These are phyloP conservation scores for Ophiocordyceps robertsii DNA, from an alignment of 2,329 filamentous ascomycete genomes.

Conservation along the genomic window DNA sequence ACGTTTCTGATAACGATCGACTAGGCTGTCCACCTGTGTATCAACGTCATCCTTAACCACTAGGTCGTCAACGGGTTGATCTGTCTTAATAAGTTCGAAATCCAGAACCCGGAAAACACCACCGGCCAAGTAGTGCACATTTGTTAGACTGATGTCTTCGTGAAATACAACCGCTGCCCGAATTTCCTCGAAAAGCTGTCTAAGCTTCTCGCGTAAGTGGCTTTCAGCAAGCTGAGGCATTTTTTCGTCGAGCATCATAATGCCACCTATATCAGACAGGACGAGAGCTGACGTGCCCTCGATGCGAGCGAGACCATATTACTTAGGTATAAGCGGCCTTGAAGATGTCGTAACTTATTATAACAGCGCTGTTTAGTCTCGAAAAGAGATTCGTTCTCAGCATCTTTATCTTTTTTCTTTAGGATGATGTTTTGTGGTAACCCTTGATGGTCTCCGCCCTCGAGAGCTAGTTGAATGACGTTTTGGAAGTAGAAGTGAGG, in stretches of 20 bases:
- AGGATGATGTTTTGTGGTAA: background rate
- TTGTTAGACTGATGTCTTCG: background rate
- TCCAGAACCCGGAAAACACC: background rate
- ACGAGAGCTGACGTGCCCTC: constrained; percentile 1
- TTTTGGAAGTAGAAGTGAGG: background rate
- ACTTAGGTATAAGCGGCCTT: background rate
- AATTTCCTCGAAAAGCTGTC: background rate
- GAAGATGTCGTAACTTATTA: background rate
- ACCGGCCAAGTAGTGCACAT: background rate
- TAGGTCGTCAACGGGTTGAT: background rate
- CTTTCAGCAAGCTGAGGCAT: background rate
- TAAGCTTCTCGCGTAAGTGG: background rate
- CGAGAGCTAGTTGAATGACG: background rate
- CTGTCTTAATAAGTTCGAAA: background rate
- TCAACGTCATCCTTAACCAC: background rate
- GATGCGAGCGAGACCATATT: background rate
- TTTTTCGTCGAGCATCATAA: background rate
- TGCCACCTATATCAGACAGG: background rate
- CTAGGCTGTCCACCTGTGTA: background rate
- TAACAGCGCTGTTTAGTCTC: background rate
- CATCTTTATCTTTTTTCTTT: background rate
- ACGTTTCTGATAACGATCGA: background rate
- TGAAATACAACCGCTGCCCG: background rate
- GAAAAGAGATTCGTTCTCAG: background rate
- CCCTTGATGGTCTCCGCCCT: background rate